A percentile compares a stretch with the other conserved stretches of the same genome.
Conservation (phyloP, 805 yeast species). For the Candida maris region DNA sequence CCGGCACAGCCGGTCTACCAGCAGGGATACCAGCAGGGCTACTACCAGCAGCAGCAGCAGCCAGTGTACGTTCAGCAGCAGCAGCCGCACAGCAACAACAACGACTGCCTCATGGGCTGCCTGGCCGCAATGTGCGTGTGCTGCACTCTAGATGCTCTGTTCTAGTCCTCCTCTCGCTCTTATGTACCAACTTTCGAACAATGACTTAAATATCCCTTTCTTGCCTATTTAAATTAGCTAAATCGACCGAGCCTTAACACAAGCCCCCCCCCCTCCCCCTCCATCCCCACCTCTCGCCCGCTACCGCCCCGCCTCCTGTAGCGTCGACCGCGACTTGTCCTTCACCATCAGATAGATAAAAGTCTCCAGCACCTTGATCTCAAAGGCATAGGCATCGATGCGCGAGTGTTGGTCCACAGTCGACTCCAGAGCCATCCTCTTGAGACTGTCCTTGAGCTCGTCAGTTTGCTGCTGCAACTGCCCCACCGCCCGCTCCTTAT, state of each 20-base stretch:
- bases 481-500: slow-evolving; percentile 8
- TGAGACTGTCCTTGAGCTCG: slow-evolving; percentile 9
- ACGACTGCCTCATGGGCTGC: slow-evolving; percentile 48
- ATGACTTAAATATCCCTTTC: no score
- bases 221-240: no score
- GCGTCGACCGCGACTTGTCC: slow-evolving; percentile 6
- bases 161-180: slow-evolving; percentile 27
- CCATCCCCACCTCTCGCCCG: no score
- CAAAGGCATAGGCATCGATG: slow-evolving; percentile 17
- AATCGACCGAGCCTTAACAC: no score
- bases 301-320: no score
- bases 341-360: slow-evolving; percentile 15
- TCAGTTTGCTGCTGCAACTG: slow-evolving; percentile 10
- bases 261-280: no score
- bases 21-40: slow-evolving; percentile 21
- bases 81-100: slow-evolving; percentile 35
- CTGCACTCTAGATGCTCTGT: slow-evolving; percentile 50
- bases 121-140: slow-evolving; percentile 54
- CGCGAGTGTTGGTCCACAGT: slow-evolving; percentile 17
- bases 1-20: slow-evolving; percentile 25
- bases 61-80: slow-evolving; percentile 55
- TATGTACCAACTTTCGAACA: no score
- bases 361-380: slow-evolving; percentile 13
- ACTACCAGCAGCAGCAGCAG: slow-evolving; percentile 43
- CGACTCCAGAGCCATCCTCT: slow-evolving; percentile 18